Conservation (phyloP, 2,329 filamentous ascomycete genomes). For the Biscogniauxia mediterranea region DNA sequence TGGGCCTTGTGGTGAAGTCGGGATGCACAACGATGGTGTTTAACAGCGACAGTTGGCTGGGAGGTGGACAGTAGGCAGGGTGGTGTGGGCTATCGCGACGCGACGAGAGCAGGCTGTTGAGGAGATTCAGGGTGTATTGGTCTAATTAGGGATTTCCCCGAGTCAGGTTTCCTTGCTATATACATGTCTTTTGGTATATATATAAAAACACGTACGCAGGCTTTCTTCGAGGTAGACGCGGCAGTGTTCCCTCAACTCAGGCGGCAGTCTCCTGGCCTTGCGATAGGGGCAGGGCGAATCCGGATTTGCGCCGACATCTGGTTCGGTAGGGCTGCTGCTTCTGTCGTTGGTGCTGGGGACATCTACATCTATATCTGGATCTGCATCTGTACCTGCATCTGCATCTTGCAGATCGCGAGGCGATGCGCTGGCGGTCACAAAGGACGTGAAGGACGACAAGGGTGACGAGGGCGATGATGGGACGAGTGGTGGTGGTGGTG, state of each 20-base stretch:
- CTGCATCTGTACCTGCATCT: too few relatives aligned
- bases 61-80: constrained; percentile 63
- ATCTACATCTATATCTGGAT: neutral
- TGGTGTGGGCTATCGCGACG: constrained; percentile 33
- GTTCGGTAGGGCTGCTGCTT: neutral
- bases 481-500: neutral
- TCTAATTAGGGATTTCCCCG: constrained; percentile 36
- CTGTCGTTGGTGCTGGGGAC: neutral
- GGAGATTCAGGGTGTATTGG: constrained; percentile 58
- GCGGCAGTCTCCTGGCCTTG: constrained; percentile 54
- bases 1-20: constrained; percentile 69
- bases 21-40: constrained; percentile 83
- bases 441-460: neutral
- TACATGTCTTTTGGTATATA: neutral
- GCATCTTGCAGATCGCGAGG: neutral
- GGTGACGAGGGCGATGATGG: neutral
- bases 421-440: constrained; percentile 1
- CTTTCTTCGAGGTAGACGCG: constrained; percentile 74
- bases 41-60: constrained; percentile 73
- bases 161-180: too few relatives aligned
- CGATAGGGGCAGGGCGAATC: constrained; percentile 43
- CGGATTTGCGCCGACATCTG: neutral
- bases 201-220: constrained; percentile 52
- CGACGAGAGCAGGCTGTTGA: constrained; percentile 61
- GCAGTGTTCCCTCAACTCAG: constrained; percentile 63